A percentile compares a stretch with the other conserved stretches of the same genome.
Conservation (phyloP, 2,329 filamentous ascomycete genomes). For the Pseudopyrenochaeta lycopersici region DNA sequence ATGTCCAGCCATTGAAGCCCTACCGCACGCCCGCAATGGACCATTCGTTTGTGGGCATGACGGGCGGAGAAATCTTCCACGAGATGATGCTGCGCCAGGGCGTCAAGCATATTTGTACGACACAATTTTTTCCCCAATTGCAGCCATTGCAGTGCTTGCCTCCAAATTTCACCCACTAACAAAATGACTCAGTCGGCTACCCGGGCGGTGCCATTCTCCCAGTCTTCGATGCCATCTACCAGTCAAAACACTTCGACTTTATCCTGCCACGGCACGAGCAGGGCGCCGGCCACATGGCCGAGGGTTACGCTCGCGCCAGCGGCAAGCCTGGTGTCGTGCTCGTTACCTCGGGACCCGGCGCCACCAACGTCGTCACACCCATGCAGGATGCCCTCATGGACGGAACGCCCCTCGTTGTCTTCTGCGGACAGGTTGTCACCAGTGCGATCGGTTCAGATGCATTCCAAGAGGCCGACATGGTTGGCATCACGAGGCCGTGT, state of each 20-base stretch:
- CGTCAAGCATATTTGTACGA: slow-evolving; percentile 94
- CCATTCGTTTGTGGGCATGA: slow-evolving; percentile 85
- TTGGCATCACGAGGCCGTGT: slow-evolving; percentile 93
- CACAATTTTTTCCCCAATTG: slow-evolving; percentile 12
- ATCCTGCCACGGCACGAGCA: slow-evolving; percentile 96
- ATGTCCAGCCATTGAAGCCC: slow-evolving; percentile 57
- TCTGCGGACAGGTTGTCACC: slow-evolving; percentile 91
- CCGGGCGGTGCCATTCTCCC: slow-evolving; percentile 95
- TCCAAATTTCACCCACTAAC: slow-evolving; percentile 16
- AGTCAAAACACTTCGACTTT: slow-evolving; percentile 96
- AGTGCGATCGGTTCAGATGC: slow-evolving; percentile 92
- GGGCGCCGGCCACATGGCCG: slow-evolving; percentile 97
- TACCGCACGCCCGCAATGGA: slow-evolving; percentile 61
- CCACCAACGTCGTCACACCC: slow-evolving; percentile 95
- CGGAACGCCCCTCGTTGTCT: slow-evolving; percentile 95
- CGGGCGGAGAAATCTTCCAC: slow-evolving; percentile 95
- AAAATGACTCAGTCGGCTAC: slow-evolving; percentile 66
- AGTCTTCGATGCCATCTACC: slow-evolving; percentile 98
- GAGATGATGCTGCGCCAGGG: slow-evolving; percentile 97
- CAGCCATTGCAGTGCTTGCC: not conserved
- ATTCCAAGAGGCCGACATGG: slow-evolving; percentile 95
- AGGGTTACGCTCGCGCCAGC: slow-evolving; percentile 93
- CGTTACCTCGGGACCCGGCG: slow-evolving; percentile 94
- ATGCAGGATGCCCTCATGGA: slow-evolving; percentile 97
- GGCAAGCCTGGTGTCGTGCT: slow-evolving; percentile 95